Evolutionary conservation across 257 asterid genomes (phyloP).

Genomic region (Primulina huaijiensis): DNA sequence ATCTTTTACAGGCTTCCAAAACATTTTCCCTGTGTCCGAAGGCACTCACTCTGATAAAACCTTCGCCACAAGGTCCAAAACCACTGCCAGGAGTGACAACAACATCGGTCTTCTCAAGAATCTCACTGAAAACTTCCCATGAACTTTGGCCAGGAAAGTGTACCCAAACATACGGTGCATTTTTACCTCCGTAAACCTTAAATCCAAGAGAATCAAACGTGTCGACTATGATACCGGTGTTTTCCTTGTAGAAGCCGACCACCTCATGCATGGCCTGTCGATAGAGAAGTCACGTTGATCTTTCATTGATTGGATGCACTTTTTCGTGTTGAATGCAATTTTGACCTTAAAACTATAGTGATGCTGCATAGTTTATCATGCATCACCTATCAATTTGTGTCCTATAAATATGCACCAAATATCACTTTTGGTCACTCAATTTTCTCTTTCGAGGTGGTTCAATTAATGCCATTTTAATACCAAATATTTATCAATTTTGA

Average conservation of each 20-base stretch:
- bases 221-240: constrained; percentile 75
- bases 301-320: not conserved
- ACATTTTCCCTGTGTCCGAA: constrained; percentile 90
- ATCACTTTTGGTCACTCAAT: not conserved
- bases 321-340: not conserved
- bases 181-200: constrained; percentile 93
- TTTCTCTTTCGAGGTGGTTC: too few species aligned
- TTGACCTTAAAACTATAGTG: not conserved
- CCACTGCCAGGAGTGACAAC: constrained; percentile 98
- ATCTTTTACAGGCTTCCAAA: constrained; percentile 90
- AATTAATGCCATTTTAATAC: not conserved
- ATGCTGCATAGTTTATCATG: not conserved
- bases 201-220: constrained; percentile 83
- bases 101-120: constrained; percentile 91
- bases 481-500: not conserved
- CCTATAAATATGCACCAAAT: not conserved
- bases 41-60: constrained; percentile 87
- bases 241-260: constrained; percentile 90
- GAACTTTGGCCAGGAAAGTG: constrained; percentile 88
- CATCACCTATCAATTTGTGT: not conserved
- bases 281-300: constrained; percentile 16
- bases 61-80: constrained; percentile 96
- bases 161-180: constrained; percentile 96
- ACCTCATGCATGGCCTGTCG: constrained; percentile 88
- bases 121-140: constrained; percentile 92